phyloP scores from a whole-genome alignment of 768 basidiomycete species.

The Gyrodon lividus region DNA sequence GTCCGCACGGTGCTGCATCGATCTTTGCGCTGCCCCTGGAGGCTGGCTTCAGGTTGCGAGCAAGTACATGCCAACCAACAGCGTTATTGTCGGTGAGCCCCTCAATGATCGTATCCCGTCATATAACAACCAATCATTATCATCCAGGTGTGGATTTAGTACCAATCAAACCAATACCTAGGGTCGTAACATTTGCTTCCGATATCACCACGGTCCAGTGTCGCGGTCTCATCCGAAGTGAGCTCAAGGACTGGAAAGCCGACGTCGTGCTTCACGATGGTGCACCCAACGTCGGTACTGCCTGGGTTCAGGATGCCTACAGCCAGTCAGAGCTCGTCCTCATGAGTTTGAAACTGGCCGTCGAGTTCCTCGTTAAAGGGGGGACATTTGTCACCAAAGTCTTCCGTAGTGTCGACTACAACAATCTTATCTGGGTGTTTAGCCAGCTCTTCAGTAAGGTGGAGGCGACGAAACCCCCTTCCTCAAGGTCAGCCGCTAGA shows the following conservation, averaged over 20 bases:
- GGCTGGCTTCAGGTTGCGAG: slow-evolving; percentile 99
- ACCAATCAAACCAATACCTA: slow-evolving; percentile 93
- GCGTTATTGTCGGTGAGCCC: slow-evolving; percentile 80
- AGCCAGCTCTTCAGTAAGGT: slow-evolving; percentile 94
- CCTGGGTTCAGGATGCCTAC: slow-evolving; percentile 99
- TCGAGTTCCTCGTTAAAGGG: slow-evolving; percentile 90
- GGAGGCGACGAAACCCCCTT: slow-evolving; percentile 98
- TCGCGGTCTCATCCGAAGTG: slow-evolving; percentile 78
- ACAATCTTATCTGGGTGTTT: slow-evolving; percentile 98
- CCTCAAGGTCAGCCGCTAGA: slow-evolving; percentile 69
- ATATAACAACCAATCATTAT: slow-evolving; percentile 8
- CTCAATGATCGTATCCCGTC: background rate
- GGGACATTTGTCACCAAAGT: slow-evolving; percentile 98
- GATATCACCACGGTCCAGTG: slow-evolving; percentile 95
- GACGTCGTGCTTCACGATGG: slow-evolving; percentile 98
- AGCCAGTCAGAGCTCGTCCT: slow-evolving; percentile 95
- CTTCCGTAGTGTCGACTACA: slow-evolving; percentile 97
- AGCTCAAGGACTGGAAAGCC: slow-evolving; percentile 98
- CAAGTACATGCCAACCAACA: slow-evolving; percentile 95
- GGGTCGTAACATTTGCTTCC: slow-evolving; percentile 85
- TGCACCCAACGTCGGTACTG: slow-evolving; percentile 98
- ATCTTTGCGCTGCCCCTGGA: slow-evolving; percentile 97
- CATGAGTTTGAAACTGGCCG: slow-evolving; percentile 92
- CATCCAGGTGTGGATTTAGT: slow-evolving; percentile 87
- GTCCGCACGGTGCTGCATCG: slow-evolving; percentile 87